phyloP scores from a whole-genome alignment of 2,329 filamentous ascomycete species.

The Fusarium sp. region DNA sequence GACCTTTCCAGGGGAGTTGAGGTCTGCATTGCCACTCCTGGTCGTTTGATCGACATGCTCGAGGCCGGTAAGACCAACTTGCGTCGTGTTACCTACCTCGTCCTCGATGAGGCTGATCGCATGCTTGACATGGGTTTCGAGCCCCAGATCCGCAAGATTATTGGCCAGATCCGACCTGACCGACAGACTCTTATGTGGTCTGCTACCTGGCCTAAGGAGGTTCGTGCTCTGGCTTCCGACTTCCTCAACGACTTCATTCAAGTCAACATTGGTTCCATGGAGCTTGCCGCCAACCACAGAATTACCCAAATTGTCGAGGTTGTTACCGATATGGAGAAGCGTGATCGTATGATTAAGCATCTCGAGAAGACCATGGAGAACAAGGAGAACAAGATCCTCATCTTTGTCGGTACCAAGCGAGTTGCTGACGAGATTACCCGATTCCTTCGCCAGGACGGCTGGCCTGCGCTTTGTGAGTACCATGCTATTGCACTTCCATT shows the following conservation, averaged over 20 bases:
- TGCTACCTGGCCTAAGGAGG: constrained; percentile 98
- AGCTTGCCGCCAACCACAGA: constrained; percentile 95
- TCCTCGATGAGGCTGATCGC: constrained; percentile 98
- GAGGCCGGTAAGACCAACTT: constrained; percentile 98
- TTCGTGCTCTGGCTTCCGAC: constrained; percentile 89
- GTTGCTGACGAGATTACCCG: constrained; percentile 98
- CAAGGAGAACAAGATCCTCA: constrained; percentile 92
- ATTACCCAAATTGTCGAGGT: constrained; percentile 99
- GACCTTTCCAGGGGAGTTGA: constrained; percentile 95
- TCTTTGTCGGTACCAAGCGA: constrained; percentile 94
- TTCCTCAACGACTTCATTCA: constrained; percentile 97
- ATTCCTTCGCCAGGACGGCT: constrained; percentile 96
- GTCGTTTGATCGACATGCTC: constrained; percentile 98
- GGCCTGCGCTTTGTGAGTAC: constrained; percentile 91
- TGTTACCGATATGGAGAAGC: constrained; percentile 96
- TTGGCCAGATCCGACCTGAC: constrained; percentile 96
- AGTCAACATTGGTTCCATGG: constrained; percentile 97
- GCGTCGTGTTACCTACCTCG: constrained; percentile 95
- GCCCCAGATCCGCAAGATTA: constrained; percentile 98
- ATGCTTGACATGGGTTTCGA: constrained; percentile 99
- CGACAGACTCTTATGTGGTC: constrained; percentile 99
- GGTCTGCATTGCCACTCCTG: constrained; percentile 97
- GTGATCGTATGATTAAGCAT: constrained; percentile 96
- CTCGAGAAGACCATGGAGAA: constrained; percentile 98
- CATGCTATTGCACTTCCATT: constrained; percentile 49